Conservation (phyloP, 2,329 filamentous ascomycete genomes). For the Aspergillus pseudotamarii region DNA sequence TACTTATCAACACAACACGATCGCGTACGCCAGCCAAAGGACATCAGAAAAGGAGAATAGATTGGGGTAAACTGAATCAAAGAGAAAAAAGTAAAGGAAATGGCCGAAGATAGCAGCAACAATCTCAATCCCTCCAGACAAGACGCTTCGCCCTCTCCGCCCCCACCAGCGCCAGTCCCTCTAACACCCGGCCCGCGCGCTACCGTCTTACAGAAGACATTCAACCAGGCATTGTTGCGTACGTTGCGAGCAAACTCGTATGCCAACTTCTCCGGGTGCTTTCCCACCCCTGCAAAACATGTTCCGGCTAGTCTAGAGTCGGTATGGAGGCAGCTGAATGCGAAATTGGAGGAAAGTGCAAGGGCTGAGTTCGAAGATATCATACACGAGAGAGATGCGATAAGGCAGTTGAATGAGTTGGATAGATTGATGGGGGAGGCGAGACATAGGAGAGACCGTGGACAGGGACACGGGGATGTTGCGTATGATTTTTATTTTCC, state of each 20-base stretch:
- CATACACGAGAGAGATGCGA: conserved; percentile 57
- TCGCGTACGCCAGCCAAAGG: neutral
- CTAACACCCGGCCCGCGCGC: conserved; percentile 62
- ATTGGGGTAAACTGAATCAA: neutral
- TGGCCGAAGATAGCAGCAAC: conserved; percentile 24
- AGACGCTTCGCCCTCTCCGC: conserved; percentile 53
- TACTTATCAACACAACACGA: neutral
- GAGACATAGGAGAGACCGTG: conserved; percentile 52
- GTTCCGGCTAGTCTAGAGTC: conserved; percentile 59
- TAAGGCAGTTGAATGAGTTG: conserved; percentile 62
- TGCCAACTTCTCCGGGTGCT: conserved; percentile 64
- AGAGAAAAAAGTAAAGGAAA: conserved; percentile 11
- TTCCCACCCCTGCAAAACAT: conserved; percentile 63
- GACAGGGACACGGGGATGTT: conserved; percentile 41
- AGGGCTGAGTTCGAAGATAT: conserved; percentile 65
- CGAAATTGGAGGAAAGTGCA: conserved; percentile 60
- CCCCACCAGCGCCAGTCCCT: conserved; percentile 55
- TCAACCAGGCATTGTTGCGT: conserved; percentile 60
- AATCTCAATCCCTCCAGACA: conserved; percentile 15
- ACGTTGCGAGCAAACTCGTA: conserved; percentile 64
- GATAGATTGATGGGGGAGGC: conserved; percentile 64
- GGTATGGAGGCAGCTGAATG: conserved; percentile 61
- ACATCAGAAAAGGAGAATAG: neutral
- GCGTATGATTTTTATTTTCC: conserved; percentile 46
- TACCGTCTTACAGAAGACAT: conserved; percentile 61